phyloP scores from a whole-genome alignment of 2,329 filamentous ascomycete genomes.

The Aspergillus udagawae region DNA sequence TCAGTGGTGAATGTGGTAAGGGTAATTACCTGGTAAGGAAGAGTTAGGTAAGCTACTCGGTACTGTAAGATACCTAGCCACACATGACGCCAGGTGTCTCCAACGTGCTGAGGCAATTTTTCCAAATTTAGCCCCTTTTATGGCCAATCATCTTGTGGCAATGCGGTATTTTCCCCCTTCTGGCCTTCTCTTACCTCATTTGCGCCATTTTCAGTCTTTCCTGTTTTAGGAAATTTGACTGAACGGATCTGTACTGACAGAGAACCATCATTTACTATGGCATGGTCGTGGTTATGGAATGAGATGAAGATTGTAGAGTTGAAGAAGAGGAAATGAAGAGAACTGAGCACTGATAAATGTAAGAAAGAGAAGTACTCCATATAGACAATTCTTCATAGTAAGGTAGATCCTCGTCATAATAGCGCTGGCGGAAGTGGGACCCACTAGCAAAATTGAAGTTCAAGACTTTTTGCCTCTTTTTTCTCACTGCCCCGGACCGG shows the following conservation, averaged over 20 bases:
- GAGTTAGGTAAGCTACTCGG: neutral
- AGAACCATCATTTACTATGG: neutral
- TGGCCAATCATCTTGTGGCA: conserved; percentile 12
- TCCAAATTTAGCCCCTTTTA: conserved; percentile 15
- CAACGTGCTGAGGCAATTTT: conserved; percentile 9
- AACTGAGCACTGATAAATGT: neutral
- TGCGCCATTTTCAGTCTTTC: conserved; percentile 3
- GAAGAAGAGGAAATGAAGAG: neutral
- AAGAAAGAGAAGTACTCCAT: neutral
- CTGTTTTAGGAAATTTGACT: neutral
- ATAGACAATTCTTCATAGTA: neutral
- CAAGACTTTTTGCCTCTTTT: conserved; percentile 6
- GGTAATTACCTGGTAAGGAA: neutral
- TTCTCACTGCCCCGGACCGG: conserved; percentile 14
- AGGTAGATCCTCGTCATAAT: neutral
- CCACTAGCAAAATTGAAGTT: neutral
- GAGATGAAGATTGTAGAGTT: neutral
- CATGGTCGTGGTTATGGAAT: neutral
- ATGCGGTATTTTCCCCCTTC: conserved; percentile 16
- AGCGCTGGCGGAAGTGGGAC: neutral
- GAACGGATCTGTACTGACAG: too few relatives aligned
- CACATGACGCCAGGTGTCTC: neutral
- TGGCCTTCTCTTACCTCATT: conserved; percentile 5
- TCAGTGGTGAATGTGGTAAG: neutral
- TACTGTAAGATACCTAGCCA: neutral